phyloP scores from a whole-genome alignment of 768 basidiomycete genomes.

The Astraeus odoratus region DNA sequence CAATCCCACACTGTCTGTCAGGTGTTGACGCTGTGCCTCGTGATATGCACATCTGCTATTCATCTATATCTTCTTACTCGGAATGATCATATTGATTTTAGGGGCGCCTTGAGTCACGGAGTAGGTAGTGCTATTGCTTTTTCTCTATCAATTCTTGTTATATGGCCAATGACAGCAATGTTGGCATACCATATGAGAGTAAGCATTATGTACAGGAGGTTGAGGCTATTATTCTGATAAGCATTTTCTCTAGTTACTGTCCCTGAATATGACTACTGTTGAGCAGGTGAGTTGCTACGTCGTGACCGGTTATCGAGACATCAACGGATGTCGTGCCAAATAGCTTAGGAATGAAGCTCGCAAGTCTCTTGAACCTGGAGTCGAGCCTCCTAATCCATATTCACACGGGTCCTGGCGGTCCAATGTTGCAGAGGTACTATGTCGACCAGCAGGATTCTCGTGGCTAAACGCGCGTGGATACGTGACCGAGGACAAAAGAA shows the following conservation, averaged over 20 bases:
- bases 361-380: slow-evolving; percentile 55
- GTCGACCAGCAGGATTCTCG: slow-evolving; percentile 72
- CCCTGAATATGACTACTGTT: slow-evolving; percentile 91
- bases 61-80: slow-evolving; percentile 68
- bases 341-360: slow-evolving; percentile 86
- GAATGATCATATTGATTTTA: slow-evolving; percentile 41
- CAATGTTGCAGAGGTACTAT: slow-evolving; percentile 72
- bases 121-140: slow-evolving; percentile 82
- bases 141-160: slow-evolving; percentile 56
- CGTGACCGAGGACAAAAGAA: slow-evolving; percentile 66
- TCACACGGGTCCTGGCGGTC: slow-evolving; percentile 68
- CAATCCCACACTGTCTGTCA: slow-evolving; percentile 26
- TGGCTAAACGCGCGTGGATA: slow-evolving; percentile 64
- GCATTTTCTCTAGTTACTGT: slow-evolving; percentile 49
- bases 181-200: slow-evolving; percentile 83
- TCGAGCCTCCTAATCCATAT: slow-evolving; percentile 79
- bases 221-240: not conserved
- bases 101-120: slow-evolving; percentile 40
- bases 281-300: slow-evolving; percentile 64
- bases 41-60: slow-evolving; percentile 77
- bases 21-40: slow-evolving; percentile 67
- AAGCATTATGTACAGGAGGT: slow-evolving; percentile 22
- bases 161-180: slow-evolving; percentile 80
- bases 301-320: slow-evolving; percentile 7
- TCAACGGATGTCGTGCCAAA: slow-evolving; percentile 7